Conservation (phyloP, 352 stramenopile species). For the Plasmopara viticola region DNA sequence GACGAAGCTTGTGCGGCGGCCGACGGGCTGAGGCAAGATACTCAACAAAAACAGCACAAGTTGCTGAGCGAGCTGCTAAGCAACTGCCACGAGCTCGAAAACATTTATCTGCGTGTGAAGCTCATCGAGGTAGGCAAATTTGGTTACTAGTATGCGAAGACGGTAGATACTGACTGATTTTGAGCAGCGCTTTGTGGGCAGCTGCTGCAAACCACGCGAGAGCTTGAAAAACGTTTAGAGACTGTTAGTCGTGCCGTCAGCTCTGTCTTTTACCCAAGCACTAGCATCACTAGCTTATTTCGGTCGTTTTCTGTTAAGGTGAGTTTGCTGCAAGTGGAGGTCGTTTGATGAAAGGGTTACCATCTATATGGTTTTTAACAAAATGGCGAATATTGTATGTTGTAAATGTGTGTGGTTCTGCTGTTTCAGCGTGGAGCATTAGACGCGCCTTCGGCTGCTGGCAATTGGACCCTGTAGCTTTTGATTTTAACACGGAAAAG, state of each 20-base stretch:
- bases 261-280: conserved; percentile 53
- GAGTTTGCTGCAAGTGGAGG: too few species aligned
- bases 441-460: conserved; percentile 14
- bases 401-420: neutral
- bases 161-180: conserved; percentile 1
- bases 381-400: too few species aligned
- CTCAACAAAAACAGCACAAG: conserved; percentile 37
- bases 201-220: conserved; percentile 46
- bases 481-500: conserved; percentile 49
- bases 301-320: conserved; percentile 72
- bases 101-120: conserved; percentile 71
- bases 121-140: conserved; percentile 52
- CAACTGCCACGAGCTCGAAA: conserved; percentile 71
- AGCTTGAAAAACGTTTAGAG: conserved; percentile 63
- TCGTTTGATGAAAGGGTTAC: too few species aligned
- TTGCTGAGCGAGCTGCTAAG: conserved; percentile 49
- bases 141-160: too few species aligned
- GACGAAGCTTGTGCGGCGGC: conserved; percentile 56
- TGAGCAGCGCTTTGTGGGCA: conserved; percentile 49
- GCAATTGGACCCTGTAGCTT: conserved; percentile 57
- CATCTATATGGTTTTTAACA: too few species aligned
- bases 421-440: conserved; percentile 27
- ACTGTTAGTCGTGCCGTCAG: conserved; percentile 40
- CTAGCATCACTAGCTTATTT: conserved; percentile 50
- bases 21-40: conserved; percentile 46